Base-by-base conservation (phyloP, 2,329 filamentous ascomycete species). In the Magnaporthales sp. region DNA sequence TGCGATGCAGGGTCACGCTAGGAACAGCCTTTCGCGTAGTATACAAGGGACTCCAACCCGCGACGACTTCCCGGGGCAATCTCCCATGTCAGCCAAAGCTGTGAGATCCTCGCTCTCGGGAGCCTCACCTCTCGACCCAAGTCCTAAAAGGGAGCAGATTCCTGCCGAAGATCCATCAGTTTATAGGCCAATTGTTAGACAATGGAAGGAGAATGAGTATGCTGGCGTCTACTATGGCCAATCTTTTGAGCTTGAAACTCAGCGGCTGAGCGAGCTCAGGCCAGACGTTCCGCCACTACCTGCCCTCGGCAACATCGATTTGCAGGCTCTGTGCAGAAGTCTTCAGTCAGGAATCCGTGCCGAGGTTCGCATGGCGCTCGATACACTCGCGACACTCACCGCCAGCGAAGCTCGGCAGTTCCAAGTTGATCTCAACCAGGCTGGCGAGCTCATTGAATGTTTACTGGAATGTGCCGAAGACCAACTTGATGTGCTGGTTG, bases 401-500 rank as follows among this genome's bases (percentile, higher is more conserved):
- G 92, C 91, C 2, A 85, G 85, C 66, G 79, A 81, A 19, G 81
- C 85, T 4, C 83, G 89, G 27, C 82, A 84, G n/a, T 81, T 93
- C 22, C 86, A 88, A 58, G 79, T 89, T 24, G 83, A 88, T 58
- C 80, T 97, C 56, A 83, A 88, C 67, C 86, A 86, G 66, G 96
- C 92, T 73, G 93, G 97, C 67, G 95, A 98, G 74, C 78, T 99
- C 67, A 84, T 97, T 22, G 95, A 98, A 68, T 90, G 91, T 0
- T 79, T 99, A 65, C 81, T 97, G 38, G 95, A 98, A 71, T 97
- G 92, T 74, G 95, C 92, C 1, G 93, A 97, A 76, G 90, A 93
- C 13, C 92, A 97, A 75, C 81, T 94, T 27, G 92, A 97, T 54
- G 75, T 91, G 11, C 83, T 99, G n/a, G 90, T 89, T 0, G 92